These are phyloP conservation scores for Blakeslea trispora DNA, from an alignment of 371 early-diverging fungal species.

Conservation along the genomic window DNA sequence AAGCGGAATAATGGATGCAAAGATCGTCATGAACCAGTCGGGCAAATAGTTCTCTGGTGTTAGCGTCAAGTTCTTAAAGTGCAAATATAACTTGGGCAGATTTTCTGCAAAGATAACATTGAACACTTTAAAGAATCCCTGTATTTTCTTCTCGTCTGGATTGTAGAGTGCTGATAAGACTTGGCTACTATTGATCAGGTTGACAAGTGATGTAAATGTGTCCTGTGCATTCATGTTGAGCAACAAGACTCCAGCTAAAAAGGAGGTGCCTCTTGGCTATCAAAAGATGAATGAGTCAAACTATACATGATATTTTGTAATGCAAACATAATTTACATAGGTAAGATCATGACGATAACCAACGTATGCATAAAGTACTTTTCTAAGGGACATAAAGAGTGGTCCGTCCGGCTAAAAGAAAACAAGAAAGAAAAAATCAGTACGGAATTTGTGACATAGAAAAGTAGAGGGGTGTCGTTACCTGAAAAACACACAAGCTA, in stretches of 20 bases:
- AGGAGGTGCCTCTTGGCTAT: conserved; percentile 50
- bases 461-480: too few relatives aligned
- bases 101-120: conserved; percentile 56
- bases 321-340: conserved; percentile 42
- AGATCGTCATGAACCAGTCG: conserved; percentile 57
- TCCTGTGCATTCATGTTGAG: conserved; percentile 48
- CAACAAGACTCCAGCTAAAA: conserved; percentile 50
- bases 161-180: conserved; percentile 43
- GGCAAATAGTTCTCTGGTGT: conserved; percentile 53
- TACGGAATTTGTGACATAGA: too few relatives aligned
- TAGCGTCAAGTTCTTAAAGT: conserved; percentile 51
- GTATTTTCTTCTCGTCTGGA: conserved; percentile 41
- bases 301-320: too few relatives aligned
- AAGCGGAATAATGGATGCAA: conserved; percentile 49
- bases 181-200: conserved; percentile 38
- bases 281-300: neutral
- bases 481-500: conserved; percentile 54
- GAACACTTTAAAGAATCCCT: conserved; percentile 52
- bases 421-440: too few relatives aligned
- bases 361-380: conserved; percentile 47
- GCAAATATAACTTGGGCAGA: conserved; percentile 50
- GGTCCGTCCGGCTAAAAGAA: conserved; percentile 47
- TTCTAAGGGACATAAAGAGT: conserved; percentile 39
- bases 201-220: conserved; percentile 35
- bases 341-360: conserved; percentile 34